Evolutionary conservation across 306 rosid species (phyloP).

Genomic region (Quercus ilex): DNA sequence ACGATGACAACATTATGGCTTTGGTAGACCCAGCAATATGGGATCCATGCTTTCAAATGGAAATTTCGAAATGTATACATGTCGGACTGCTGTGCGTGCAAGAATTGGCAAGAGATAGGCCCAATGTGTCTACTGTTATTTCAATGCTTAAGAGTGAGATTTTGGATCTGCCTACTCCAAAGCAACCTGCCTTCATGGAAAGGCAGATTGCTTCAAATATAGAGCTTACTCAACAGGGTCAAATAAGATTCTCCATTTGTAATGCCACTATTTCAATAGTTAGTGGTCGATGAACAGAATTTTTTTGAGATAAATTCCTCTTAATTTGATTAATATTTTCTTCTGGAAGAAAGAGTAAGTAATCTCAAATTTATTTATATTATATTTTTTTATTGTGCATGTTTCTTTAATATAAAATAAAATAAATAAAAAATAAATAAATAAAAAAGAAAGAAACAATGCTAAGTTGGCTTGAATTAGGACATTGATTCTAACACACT

Average conservation of each 20-base stretch:
- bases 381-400: too few species aligned
- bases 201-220: neutral
- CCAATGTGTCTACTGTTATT: constrained; percentile 4
- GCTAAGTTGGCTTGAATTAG: too few species aligned
- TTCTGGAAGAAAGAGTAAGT: too few species aligned
- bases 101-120: constrained; percentile 30
- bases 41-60: neutral
- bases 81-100: constrained; percentile 30
- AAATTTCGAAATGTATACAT: constrained; percentile 24
- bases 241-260: neutral
- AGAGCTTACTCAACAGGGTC: neutral
- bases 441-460: too few species aligned
- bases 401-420: too few species aligned
- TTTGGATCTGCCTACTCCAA: constrained; percentile 12
- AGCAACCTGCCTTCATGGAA: constrained; percentile 6
- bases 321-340: too few species aligned
- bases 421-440: too few species aligned
- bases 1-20: neutral
- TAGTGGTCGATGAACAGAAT: too few species aligned
- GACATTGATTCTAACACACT: too few species aligned
- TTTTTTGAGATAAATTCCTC: too few species aligned
- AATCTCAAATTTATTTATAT: too few species aligned
- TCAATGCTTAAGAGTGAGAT: constrained; percentile 29
- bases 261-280: too few species aligned
- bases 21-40: constrained; percentile 17